These are phyloP conservation scores for Umbelopsis sp. DNA, from an alignment of 371 early-diverging fungal genomes.

Conservation along the genomic window DNA sequence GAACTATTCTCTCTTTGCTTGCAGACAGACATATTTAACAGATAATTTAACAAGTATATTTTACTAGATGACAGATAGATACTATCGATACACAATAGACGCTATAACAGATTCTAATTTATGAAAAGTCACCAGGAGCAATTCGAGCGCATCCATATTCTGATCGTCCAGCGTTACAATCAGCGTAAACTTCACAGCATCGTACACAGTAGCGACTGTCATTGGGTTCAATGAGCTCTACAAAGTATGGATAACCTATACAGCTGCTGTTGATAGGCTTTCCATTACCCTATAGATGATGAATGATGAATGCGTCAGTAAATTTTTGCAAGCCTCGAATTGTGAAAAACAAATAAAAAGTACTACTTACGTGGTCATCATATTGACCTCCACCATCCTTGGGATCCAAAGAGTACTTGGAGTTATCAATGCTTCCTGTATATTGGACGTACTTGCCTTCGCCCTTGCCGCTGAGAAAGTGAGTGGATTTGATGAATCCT, in stretches of 20 bases:
- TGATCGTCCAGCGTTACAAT: constrained; percentile 43
- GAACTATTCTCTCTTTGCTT: too few relatives aligned
- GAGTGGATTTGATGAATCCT: constrained; percentile 42
- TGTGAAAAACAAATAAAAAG: not conserved
- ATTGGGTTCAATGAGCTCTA: constrained; percentile 31
- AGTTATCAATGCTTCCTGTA: constrained; percentile 39
- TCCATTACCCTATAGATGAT: constrained; percentile 5
- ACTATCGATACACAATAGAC: not conserved
- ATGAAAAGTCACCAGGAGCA: constrained; percentile 35
- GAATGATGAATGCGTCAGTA: not conserved
- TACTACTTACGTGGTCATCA: constrained; percentile 31
- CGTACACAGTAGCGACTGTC: constrained; percentile 27
- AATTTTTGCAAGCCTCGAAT: not conserved
- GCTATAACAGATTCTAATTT: not conserved
- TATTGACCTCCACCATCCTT: constrained; percentile 51
- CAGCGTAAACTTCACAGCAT: constrained; percentile 31
- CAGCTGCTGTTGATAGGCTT: constrained; percentile 23
- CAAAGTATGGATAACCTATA: constrained; percentile 24
- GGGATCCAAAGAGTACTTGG: constrained; percentile 24
- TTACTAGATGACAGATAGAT: too few relatives aligned
- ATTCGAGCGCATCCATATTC: constrained; percentile 36
- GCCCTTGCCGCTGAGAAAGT: constrained; percentile 29
- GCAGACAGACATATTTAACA: too few relatives aligned
- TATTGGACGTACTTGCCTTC: constrained; percentile 37
- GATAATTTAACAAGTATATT: too few relatives aligned